These are phyloP conservation scores for Citrullus amarus DNA, from an alignment of 306 rosid genomes.

Conservation along the genomic window DNA sequence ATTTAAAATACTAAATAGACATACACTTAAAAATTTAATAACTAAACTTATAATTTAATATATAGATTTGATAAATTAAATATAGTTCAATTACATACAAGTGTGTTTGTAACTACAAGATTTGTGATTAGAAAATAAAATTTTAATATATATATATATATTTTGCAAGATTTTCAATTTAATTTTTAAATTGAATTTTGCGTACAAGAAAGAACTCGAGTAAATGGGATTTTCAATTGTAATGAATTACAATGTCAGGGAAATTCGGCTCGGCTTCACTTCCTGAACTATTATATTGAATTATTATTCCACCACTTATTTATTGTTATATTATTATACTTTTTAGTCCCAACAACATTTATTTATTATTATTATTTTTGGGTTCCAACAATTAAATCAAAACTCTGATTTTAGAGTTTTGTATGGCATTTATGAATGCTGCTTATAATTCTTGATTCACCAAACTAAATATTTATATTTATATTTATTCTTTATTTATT, in stretches of 20 bases:
- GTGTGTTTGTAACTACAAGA: no score
- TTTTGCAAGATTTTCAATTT: no score
- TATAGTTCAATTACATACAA: no score
- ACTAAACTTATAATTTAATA: no score
- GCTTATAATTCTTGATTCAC: background rate
- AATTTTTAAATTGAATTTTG: background rate
- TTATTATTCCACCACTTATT: background rate
- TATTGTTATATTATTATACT: background rate
- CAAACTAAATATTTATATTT: background rate
- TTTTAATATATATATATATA: no score
- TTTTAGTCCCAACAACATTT: background rate
- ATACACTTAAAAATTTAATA: no score
- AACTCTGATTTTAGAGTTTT: background rate
- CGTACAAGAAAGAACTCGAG: background rate
- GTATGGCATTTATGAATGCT: background rate
- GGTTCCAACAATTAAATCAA: background rate
- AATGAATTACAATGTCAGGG: slow-evolving; percentile 1
- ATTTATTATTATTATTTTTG: no score
- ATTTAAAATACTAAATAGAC: no score
- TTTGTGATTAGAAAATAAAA: no score
- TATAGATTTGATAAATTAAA: no score
- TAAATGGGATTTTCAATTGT: background rate
- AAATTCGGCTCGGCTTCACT: background rate
- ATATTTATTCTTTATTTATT: no score
- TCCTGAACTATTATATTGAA: background rate